Evolutionary conservation across 2,329 filamentous ascomycete genomes (phyloP).

Genomic region (Alternaria panax): DNA sequence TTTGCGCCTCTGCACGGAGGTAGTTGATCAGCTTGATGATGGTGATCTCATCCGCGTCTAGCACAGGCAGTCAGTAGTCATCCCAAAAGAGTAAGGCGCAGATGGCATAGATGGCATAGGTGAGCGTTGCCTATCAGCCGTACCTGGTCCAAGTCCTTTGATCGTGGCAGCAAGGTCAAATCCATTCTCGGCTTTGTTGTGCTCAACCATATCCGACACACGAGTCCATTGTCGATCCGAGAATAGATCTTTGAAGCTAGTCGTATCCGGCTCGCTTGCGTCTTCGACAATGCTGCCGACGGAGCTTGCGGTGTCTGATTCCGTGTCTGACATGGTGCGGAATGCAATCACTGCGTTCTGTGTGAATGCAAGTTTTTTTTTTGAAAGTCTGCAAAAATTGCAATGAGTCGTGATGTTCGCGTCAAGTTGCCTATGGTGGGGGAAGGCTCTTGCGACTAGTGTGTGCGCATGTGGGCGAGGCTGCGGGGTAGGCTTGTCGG

Average conservation of each 20-base stretch:
- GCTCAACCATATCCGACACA: slow-evolving; percentile 37
- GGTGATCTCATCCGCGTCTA: slow-evolving; percentile 43
- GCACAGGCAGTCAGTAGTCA: slow-evolving; percentile 20
- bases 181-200: slow-evolving; percentile 36
- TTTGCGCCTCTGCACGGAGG: slow-evolving; percentile 53
- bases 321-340: slow-evolving; percentile 37
- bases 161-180: slow-evolving; percentile 39
- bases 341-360: background rate
- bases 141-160: slow-evolving; percentile 42
- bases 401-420: background rate
- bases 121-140: too few species aligned
- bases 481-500: slow-evolving; percentile 32
- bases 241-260: slow-evolving; percentile 47
- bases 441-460: slow-evolving; percentile 35
- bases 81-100: slow-evolving; percentile 25
- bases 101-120: background rate
- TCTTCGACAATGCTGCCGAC: slow-evolving; percentile 46
- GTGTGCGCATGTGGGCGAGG: slow-evolving; percentile 39
- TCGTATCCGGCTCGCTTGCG: slow-evolving; percentile 45
- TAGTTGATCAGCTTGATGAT: slow-evolving; percentile 56
- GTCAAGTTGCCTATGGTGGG: slow-evolving; percentile 19
- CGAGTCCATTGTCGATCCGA: slow-evolving; percentile 42
- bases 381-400: background rate
- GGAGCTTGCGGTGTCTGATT: slow-evolving; percentile 44
- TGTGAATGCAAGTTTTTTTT: background rate